These are phyloP conservation scores for Apium graveolens DNA, from an alignment of 129 eudicot species.

Conservation along the genomic window DNA sequence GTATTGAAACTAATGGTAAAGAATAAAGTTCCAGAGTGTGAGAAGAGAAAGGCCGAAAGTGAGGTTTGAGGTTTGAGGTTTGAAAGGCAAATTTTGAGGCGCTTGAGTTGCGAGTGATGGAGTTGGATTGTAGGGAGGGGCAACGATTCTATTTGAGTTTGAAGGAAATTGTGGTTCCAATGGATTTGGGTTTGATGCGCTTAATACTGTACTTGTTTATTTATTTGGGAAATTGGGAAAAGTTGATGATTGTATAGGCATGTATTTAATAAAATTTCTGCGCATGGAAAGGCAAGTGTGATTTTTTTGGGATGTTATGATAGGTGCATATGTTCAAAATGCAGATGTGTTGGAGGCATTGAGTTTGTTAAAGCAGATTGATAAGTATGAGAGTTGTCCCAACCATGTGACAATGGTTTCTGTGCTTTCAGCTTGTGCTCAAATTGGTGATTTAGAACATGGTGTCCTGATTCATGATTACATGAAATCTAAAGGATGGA, in stretches of 20 bases:
- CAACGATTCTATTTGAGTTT: slow-evolving; percentile 5
- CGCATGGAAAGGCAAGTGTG: slow-evolving; percentile 38
- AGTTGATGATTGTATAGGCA: slow-evolving; percentile 33
- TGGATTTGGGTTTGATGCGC: slow-evolving; percentile 17
- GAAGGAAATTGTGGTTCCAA: neutral
- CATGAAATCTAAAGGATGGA: slow-evolving; percentile 28
- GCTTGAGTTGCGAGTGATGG: slow-evolving; percentile 18
- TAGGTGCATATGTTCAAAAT: slow-evolving; percentile 43
- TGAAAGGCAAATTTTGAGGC: slow-evolving; percentile 38
- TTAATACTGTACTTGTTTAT: slow-evolving; percentile 26
- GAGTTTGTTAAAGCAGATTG: slow-evolving; percentile 27
- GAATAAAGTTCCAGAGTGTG: slow-evolving; percentile 51
- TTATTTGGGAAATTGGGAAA: slow-evolving; percentile 45
- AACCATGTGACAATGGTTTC: slow-evolving; percentile 58
- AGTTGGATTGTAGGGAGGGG: slow-evolving; percentile 18
- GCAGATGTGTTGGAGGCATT: slow-evolving; percentile 39
- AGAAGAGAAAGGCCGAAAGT: slow-evolving; percentile 44
- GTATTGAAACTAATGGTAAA: slow-evolving; percentile 35
- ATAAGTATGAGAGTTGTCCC: slow-evolving; percentile 21
- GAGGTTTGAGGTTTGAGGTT: slow-evolving; percentile 23
- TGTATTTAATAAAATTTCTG: slow-evolving; percentile 33
- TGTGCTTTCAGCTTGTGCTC: slow-evolving; percentile 66
- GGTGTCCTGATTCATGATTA: slow-evolving; percentile 59
- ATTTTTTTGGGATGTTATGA: slow-evolving; percentile 43
- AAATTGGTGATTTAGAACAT: slow-evolving; percentile 53